Evolutionary conservation across 352 stramenopile species (phyloP), one percentile per base, ranked within the genome.

Genomic region (Globisporangium rhizosaccharum): DNA sequence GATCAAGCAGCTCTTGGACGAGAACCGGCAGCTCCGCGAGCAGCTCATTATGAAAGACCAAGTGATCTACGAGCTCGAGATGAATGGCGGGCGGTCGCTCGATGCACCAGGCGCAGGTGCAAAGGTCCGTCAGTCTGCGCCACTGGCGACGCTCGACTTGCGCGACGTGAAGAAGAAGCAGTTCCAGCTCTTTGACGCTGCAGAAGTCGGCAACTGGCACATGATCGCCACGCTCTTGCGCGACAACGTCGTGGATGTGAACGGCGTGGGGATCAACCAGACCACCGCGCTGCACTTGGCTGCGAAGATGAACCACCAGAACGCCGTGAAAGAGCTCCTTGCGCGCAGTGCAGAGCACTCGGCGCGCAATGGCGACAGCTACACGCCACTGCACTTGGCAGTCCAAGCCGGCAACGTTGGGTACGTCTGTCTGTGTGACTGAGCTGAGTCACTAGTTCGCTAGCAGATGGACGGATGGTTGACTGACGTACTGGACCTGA

Each of bases 81-180:
- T 73, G 39, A 90, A 84, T 62, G 82, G 82, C 41, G 76, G 74
- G 14, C 64, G 72, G 25, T 60, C 64, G 0, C 55, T 74, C 8
- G 67, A 73, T 14, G 52, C 26, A 36, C 60, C 49, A 17, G 61
- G 67, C n/a, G 67, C 65, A 7, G 44, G 50, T 8, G 28, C 59
- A 3, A 87, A 87, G 61, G 49, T 76, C 14, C 67, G 79, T 12
- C 70, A 78, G 1, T 77, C 78, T 3, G 83, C 82, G 15, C 85
- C 83, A 7, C 79, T 90, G 63, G 85, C 90, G 75, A 94, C 90
- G 57, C 60, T 94, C 50, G 85, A 94, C 55, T 51, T 94, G 57
- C 71, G 85, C 57, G 82, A 94, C 48, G 77, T 94, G 6, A 91
- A 91, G 68, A 91, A 94, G 70, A 94, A 94, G 72, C 85, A 94